Evolutionary conservation across 331 rosid species (phyloP), one percentile per base, ranked within the genome.

Genomic region (Telfairia occidentalis): DNA sequence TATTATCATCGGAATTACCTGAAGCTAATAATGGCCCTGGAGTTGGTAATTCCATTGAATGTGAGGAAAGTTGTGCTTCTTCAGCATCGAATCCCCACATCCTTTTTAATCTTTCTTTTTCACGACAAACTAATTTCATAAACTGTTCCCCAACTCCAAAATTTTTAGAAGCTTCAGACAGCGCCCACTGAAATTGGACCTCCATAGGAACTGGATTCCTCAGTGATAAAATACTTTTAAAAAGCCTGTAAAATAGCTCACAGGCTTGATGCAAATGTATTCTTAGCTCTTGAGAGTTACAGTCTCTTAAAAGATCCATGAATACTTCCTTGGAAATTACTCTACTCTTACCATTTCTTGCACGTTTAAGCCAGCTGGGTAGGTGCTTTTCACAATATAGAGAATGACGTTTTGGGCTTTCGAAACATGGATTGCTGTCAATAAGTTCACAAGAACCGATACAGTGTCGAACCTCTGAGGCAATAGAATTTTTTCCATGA

Each of bases 361-460:
- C 99, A 75, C 99, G 96, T 82, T 95, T 95, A 75, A 91, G 97
- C 97, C 99, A 95, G 79, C 97, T 95, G 40, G 99, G 99, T 64
- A 92, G 90, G 85, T 95, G 99, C 74, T 76, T 85, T 52, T 95
- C 97, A 64, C 99, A 95, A 79, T 95, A 95, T 78, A 92, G 81
- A 46, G 78, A 86, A 88, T 90, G 87, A 15, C 96, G 87, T 78
- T 87, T 92, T 63, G 96, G 96, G 78, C 81, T 85, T 85, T 92
- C 99, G 83, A 66, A 53, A 81, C 99, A 95, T 61, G 90, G 88
- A 71, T 81, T 86, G 78, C 28, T 78, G 82, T 84, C 84, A 78
- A 85, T 90, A 46, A 29, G 83, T 76, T 81, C 86, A 78, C 88
- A 85, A 37, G 91, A 92, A 49, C 97, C 96, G 73, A 95, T 84